A percentile compares a stretch with the other conserved stretches of the same genome.
Conservation (phyloP, 1,139 yeast species). For the Suhomyces terraborum region DNA sequence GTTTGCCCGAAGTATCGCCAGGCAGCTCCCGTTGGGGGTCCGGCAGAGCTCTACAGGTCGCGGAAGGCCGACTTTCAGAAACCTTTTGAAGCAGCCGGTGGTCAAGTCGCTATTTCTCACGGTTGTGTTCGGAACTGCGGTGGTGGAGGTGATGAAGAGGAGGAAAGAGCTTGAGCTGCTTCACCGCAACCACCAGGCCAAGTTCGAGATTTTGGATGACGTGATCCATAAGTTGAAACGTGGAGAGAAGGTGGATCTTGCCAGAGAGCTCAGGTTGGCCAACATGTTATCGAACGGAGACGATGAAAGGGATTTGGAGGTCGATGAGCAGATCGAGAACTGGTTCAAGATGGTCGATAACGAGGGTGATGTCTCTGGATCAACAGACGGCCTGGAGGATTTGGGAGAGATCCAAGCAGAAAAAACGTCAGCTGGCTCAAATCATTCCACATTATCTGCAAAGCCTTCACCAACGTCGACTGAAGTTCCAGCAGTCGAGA, state of each 20-base stretch:
- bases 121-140: slow-evolving; percentile 42
- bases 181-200: slow-evolving; percentile 32
- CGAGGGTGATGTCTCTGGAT: no score
- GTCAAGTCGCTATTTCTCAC: slow-evolving; percentile 43
- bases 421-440: no score
- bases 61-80: slow-evolving; percentile 15
- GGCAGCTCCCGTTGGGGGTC: background rate
- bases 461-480: background rate
- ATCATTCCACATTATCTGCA: no score
- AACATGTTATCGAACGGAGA: slow-evolving; percentile 37
- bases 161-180: slow-evolving; percentile 38
- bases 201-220: slow-evolving; percentile 36
- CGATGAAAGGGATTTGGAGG: slow-evolving; percentile 38
- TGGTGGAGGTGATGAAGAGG: slow-evolving; percentile 40
- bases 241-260: slow-evolving; percentile 40
- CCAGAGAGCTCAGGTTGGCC: slow-evolving; percentile 41
- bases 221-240: slow-evolving; percentile 30
- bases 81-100: slow-evolving; percentile 32
- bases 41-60: slow-evolving; percentile 2
- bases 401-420: no score
- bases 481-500: background rate
- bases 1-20: background rate
- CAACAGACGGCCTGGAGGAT: no score
- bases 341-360: slow-evolving; percentile 37
- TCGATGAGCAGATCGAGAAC: slow-evolving; percentile 43